phyloP scores from a whole-genome alignment of 345 rosid genomes.

The Citrus hindsii region DNA sequence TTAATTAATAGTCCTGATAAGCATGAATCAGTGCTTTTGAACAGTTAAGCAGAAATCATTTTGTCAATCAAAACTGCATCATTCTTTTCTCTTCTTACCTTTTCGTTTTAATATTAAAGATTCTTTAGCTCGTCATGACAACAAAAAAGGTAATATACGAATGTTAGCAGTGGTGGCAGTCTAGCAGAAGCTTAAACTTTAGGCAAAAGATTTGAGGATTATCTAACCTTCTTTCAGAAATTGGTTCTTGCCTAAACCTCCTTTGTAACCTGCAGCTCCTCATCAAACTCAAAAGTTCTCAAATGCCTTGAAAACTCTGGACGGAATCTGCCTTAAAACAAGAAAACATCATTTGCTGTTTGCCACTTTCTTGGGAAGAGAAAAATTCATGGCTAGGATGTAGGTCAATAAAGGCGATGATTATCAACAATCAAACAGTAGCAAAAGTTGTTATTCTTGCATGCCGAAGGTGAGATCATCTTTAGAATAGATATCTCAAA shows the following conservation, averaged over 20 bases:
- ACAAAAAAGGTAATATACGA: constrained; percentile 18
- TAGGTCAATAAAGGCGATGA: neutral
- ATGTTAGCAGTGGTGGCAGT: constrained; percentile 21
- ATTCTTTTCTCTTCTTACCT: neutral
- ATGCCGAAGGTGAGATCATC: neutral
- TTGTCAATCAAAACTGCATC: neutral
- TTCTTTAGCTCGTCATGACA: constrained; percentile 11
- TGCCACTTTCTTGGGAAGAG: constrained; percentile 15
- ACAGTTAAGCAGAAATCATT: neutral
- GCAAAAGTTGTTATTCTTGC: constrained; percentile 1
- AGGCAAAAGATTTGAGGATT: neutral
- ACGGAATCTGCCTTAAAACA: neutral
- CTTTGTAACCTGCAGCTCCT: neutral
- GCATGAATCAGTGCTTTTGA: neutral
- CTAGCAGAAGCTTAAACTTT: constrained; percentile 16
- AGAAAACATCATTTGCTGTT: constrained; percentile 8
- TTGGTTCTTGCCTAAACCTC: neutral
- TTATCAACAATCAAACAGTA: neutral
- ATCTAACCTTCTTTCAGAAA: neutral
- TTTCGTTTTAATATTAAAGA: neutral
- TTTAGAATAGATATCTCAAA: neutral
- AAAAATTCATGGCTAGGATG: constrained; percentile 9
- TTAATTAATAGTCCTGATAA: neutral
- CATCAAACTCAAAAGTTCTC: neutral
- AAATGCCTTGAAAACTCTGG: constrained; percentile 1